Base-by-base conservation (phyloP, 139 green algal species). In the Chlamydomonas schloesseri region DNA sequence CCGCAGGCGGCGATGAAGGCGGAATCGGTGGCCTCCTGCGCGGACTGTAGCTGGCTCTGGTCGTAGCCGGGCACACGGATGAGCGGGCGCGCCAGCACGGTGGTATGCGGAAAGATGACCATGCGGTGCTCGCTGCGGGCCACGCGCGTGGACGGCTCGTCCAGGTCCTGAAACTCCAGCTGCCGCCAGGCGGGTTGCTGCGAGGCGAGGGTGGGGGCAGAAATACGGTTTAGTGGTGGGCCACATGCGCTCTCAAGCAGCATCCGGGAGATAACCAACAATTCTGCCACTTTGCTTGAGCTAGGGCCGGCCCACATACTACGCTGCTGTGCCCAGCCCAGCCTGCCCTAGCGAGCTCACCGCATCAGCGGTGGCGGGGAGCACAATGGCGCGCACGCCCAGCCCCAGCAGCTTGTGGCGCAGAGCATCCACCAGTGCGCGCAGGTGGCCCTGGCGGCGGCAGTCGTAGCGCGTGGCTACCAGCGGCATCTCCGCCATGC, bases 401-500 rank as follows among this genome's bases (percentile, higher is more conserved):
- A 93, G 77, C 2, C 26, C 23, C 1, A 87, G 31, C 65, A 93
- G 87, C 47, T 46, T 36, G 47, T 86, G 47, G 37, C 81, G 46
- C 57, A 87, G 82, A 0, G 70, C 90, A 21, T 58, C 33, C 77
- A 98, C 87, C 47, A 97, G 86, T 84, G 95, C 93, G 20, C 93
- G 82, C 18, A 91, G 93, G 85, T 98, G 95, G 72, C 96, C 96
- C 90, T 95, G 92, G 31, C 97, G 89, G 62, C 97, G 88, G 24
- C 93, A 93, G 31, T 90, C 86, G n/a, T 73, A 72, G 34, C 89
- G 87, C 0, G 97, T 99, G 28, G 97, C 97, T 4, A 99, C 93
- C 21, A 99, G 93, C 24, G 97, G 96, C 87, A 99, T 88, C 93
- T 99, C 96, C 10, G 96, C 97, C 72, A 98, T 77, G 73, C 93